Evolutionary conservation across 140 eudicot genomes (phyloP), one percentile per base, ranked within the genome.

Genomic region (Oenanthe javanica): DNA sequence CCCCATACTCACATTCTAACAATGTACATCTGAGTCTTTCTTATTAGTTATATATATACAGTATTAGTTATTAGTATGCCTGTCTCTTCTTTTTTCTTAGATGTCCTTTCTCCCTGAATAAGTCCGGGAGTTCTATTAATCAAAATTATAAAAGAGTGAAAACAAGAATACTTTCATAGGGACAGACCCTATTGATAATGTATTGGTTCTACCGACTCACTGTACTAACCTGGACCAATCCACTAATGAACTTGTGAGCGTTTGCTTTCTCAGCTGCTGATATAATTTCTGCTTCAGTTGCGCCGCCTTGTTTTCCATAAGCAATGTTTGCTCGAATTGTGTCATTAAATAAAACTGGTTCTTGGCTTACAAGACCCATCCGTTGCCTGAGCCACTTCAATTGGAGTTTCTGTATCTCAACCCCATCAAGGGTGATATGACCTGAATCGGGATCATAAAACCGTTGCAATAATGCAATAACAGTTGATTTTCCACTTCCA

Each of bases 341-440:
- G 81, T 92, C 94, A 52, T 92, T 94, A 57, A 94, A 94, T 84
- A 94, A 77, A 5, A 85, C 84, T 0, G 99, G 99, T 78, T 95
- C 99, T 73, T 95, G 99, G 86, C 97, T 87, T 21, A 95, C 99
- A 38, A 92, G 89, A 23, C 97, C 97, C 97, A 92, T 92, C 70
- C 90, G 97, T 84, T 79, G 84, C 85, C 97, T 89, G 18, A 92
- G 85, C 97, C 96, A 92, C 83, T 92, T 92, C 49, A 92, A 51
- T 55, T 92, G 93, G 31, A 92, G 82, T 21, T 85, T 90, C n/a
- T 87, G 87, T 21, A 92, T 84, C 61, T 92, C 93, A 45, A 81
- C 67, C 27, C 96, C 93, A 61, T 92, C 97, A 21, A 92, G 81
- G 3, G 91, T 90, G 63, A 92, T 90, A 49, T 11, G 11, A 1